Conservation (phyloP, 2,329 filamentous ascomycete genomes). For the Fusarium sp. region DNA sequence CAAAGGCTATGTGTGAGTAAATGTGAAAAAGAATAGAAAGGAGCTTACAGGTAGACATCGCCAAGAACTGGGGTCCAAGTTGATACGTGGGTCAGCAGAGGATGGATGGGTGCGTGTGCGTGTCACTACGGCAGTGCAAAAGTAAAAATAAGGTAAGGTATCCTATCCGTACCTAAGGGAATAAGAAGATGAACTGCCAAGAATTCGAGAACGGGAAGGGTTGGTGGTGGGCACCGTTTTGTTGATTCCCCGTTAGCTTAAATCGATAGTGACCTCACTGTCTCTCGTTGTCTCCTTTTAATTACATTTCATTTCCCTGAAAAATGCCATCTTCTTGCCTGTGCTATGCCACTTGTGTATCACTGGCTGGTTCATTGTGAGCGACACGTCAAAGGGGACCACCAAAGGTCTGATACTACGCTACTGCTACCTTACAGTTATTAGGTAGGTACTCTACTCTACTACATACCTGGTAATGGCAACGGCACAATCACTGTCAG, state of each 20-base stretch:
- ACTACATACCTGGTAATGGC: neutral
- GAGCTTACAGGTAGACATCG: slow-evolving; percentile 41
- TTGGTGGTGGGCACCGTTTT: slow-evolving; percentile 26
- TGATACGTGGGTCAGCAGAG: slow-evolving; percentile 12
- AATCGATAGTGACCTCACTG: slow-evolving; percentile 30
- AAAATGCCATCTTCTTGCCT: neutral
- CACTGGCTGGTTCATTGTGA: slow-evolving; percentile 13
- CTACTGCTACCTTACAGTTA: neutral
- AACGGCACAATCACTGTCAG: neutral
- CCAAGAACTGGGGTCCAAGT: slow-evolving; percentile 35
- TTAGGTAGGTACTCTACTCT: neutral
- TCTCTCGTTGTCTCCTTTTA: slow-evolving; percentile 8
- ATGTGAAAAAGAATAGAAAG: slow-evolving; percentile 20
- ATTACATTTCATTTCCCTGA: slow-evolving; percentile 26
- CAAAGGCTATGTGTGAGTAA: neutral
- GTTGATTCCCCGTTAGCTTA: slow-evolving; percentile 7
- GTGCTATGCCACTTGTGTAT: neutral
- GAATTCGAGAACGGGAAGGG: slow-evolving; percentile 16
- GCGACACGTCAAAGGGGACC: slow-evolving; percentile 23
- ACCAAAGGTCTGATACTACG: neutral
- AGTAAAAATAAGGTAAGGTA: slow-evolving; percentile 3
- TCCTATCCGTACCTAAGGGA: neutral
- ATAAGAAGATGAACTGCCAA: slow-evolving; percentile 22
- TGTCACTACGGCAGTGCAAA: slow-evolving; percentile 21
- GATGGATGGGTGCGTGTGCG: slow-evolving; percentile 7